Percentiles rank a stretch among this genome's conserved stretches.
phyloP scores from a whole-genome alignment of 2,329 filamentous ascomycete genomes.

The Blastomyces emzantsi region DNA sequence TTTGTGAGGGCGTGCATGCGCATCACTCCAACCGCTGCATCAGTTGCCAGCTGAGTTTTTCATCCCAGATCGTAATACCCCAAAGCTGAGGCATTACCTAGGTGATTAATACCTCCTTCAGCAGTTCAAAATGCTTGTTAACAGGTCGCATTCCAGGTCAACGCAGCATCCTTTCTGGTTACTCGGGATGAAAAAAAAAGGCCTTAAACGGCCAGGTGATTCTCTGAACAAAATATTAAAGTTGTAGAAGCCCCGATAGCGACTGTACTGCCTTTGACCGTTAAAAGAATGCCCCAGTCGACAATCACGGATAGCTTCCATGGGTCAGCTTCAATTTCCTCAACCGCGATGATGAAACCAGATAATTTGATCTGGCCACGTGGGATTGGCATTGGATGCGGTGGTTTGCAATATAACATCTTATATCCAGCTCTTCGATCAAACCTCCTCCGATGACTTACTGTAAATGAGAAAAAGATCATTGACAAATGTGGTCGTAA shows the following conservation, averaged over 20 bases:
- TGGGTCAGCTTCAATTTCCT: background rate
- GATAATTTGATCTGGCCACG: background rate
- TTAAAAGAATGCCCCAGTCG: too few relatives aligned
- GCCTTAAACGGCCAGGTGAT: background rate
- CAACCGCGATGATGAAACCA: background rate
- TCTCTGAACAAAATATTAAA: background rate
- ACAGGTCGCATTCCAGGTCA: too few relatives aligned
- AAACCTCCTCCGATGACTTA: too few relatives aligned
- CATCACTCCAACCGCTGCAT: too few relatives aligned
- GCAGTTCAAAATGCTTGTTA: too few relatives aligned
- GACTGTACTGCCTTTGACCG: background rate
- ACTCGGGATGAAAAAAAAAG: too few relatives aligned
- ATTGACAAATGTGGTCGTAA: background rate
- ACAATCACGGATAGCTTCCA: background rate
- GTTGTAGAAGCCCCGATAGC: background rate
- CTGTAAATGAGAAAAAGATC: background rate
- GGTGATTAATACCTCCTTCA: too few relatives aligned
- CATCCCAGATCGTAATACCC: too few relatives aligned
- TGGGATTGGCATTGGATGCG: background rate
- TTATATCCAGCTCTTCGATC: background rate
- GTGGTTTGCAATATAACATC: background rate
- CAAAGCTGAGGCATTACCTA: too few relatives aligned
- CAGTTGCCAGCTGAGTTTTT: too few relatives aligned
- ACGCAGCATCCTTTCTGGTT: too few relatives aligned
- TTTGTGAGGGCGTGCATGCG: too few relatives aligned